Evolutionary conservation across 1,284 basidiomycete species (phyloP).

Genomic region (Caloboletus firmus): DNA sequence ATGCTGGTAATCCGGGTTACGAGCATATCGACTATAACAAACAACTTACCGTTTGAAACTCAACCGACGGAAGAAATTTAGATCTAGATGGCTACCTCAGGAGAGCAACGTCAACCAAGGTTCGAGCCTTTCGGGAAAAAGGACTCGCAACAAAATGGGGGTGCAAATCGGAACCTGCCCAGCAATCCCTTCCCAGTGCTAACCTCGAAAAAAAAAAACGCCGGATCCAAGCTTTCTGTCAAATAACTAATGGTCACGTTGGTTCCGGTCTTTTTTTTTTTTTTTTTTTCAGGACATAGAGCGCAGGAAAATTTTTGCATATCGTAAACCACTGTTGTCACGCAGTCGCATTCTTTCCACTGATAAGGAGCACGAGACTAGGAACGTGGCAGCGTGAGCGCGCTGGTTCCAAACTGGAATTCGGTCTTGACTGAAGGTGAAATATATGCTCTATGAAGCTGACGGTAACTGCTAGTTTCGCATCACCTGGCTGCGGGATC

Average conservation of each 20-base stretch:
- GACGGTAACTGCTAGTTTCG: neutral
- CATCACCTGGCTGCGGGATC: neutral
- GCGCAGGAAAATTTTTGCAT: constrained; percentile 26
- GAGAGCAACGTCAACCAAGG: constrained; percentile 20
- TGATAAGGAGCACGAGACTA: constrained; percentile 15
- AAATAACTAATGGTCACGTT: constrained; percentile 20
- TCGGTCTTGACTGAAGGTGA: constrained; percentile 11
- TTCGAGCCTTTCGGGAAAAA: constrained; percentile 7
- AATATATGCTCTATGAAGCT: neutral
- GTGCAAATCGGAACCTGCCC: constrained; percentile 6
- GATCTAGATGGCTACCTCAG: neutral
- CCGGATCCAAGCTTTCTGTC: constrained; percentile 14
- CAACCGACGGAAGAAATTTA: constrained; percentile 1
- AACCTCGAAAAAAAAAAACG: neutral
- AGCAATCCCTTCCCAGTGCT: constrained; percentile 8
- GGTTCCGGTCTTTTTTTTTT: neutral
- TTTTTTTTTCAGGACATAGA: constrained; percentile 16
- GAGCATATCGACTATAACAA: neutral
- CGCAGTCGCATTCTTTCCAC: constrained; percentile 4
- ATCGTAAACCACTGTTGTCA: constrained; percentile 26
- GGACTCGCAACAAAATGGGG: constrained; percentile 15
- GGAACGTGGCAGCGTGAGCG: constrained; percentile 26
- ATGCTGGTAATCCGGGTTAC: neutral
- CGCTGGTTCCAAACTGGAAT: too few relatives aligned
- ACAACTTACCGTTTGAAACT: constrained; percentile 5